phyloP scores from a whole-genome alignment of 805 yeast genomes.

The Spencermartinsiella europaea region DNA sequence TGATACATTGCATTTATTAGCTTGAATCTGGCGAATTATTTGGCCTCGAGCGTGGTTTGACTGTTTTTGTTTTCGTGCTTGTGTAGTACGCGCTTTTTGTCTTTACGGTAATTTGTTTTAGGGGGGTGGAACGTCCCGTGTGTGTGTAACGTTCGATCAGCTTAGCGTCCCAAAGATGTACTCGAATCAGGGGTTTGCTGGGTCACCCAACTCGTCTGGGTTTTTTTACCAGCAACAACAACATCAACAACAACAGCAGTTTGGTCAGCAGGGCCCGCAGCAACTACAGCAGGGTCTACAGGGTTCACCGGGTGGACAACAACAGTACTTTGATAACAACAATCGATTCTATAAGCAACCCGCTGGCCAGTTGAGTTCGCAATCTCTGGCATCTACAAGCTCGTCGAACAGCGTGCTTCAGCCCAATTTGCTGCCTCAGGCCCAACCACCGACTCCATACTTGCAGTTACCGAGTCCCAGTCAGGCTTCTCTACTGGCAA shows the following conservation, averaged over 20 bases:
- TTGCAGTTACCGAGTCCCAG: conserved; percentile 18
- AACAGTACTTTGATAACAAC: neutral
- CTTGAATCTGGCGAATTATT: no score
- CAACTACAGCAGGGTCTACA: neutral
- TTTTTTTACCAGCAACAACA: conserved; percentile 7
- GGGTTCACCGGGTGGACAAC: no score
- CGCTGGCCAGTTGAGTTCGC: conserved; percentile 14
- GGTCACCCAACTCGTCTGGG: conserved; percentile 2
- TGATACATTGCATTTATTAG: no score
- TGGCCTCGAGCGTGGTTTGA: no score
- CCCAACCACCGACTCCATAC: conserved; percentile 27
- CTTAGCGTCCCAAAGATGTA: no score
- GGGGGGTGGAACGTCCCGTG: no score
- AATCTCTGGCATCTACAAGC: conserved; percentile 27
- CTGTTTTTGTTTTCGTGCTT: no score
- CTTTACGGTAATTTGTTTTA: no score
- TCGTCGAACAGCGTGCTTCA: conserved; percentile 14
- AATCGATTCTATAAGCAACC: conserved; percentile 17
- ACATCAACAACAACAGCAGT: conserved; percentile 6
- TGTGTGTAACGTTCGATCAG: no score
- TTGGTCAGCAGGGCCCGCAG: neutral
- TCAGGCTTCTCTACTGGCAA: conserved; percentile 20
- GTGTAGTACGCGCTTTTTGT: no score
- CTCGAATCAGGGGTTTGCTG: neutral
- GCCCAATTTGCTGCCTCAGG: conserved; percentile 32